Conservation (phyloP, 2,329 filamentous ascomycete species). For the Pseudocercospora vitis region DNA sequence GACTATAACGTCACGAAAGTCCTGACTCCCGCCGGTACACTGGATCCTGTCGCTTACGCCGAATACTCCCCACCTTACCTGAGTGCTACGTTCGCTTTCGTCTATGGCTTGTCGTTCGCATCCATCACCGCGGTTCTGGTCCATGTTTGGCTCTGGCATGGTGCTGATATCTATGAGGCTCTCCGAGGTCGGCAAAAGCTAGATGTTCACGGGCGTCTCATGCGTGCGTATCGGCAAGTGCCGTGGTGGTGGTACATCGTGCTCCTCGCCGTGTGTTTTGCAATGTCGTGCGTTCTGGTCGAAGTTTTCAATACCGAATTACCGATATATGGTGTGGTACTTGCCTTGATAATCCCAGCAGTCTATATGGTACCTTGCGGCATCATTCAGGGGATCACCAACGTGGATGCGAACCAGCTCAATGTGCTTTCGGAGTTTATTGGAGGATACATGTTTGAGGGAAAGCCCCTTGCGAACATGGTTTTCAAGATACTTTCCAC, state of each 20-base stretch:
- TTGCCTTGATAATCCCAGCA: constrained; percentile 74
- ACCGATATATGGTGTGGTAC: constrained; percentile 81
- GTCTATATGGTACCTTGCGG: constrained; percentile 87
- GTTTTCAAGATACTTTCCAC: constrained; percentile 34
- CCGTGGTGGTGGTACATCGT: constrained; percentile 65
- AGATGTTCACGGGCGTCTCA: constrained; percentile 68
- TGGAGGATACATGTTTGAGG: constrained; percentile 51
- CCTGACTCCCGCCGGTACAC: constrained; percentile 50
- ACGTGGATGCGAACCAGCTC: constrained; percentile 39
- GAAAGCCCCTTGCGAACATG: constrained; percentile 41
- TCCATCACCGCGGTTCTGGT: constrained; percentile 40
- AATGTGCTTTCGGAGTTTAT: constrained; percentile 50
- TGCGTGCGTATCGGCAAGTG: constrained; percentile 79
- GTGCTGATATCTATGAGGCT: constrained; percentile 37
- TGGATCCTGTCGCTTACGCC: constrained; percentile 35
- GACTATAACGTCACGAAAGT: constrained; percentile 81
- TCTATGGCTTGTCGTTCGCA: constrained; percentile 42
- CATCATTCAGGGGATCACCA: constrained; percentile 86
- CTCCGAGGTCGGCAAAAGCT: constrained; percentile 31
- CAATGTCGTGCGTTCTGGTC: constrained; percentile 31
- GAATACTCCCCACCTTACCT: constrained; percentile 47
- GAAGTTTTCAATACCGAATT: constrained; percentile 33
- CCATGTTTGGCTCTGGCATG: constrained; percentile 40
- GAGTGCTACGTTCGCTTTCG: constrained; percentile 41
- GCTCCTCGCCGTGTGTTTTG: constrained; percentile 29